Base-by-base conservation (phyloP, 768 basidiomycete species). In the Inosperma sp. region DNA sequence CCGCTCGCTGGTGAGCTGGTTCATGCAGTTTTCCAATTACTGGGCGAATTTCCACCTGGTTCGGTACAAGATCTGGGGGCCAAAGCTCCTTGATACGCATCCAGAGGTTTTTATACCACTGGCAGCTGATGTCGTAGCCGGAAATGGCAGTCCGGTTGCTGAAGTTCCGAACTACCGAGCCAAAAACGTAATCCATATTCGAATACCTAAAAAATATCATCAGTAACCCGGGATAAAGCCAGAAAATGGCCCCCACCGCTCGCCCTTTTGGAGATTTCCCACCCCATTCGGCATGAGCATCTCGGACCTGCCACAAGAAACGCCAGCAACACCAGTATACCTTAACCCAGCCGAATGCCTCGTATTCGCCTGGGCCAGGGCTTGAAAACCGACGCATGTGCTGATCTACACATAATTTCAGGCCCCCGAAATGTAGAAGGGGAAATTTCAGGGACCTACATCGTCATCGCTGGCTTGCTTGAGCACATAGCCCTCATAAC, bases 321-420 rank as follows among this genome's bases (percentile, higher is more conserved):
- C n/a, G n/a, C n/a, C n/a, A n/a, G n/a, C n/a, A n/a, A n/a, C n/a
- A n/a, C n/a, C n/a, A n/a, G n/a, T n/a, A n/a, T n/a, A n/a, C n/a
- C n/a, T n/a, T n/a, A n/a, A n/a, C n/a, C n/a, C n/a, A n/a, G n/a
- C n/a, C n/a, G n/a, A n/a, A n/a, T n/a, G n/a, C n/a, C n/a, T n/a
- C n/a, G n/a, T n/a, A n/a, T n/a, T n/a, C n/a, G n/a, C n/a, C n/a
- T n/a, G n/a, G n/a, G n/a, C n/a, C n/a, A n/a, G 21, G 2, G 65
- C 64, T 9, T 36, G 48, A 33, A 65, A 60, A 8, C 51, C 62
- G 16, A 53, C 53, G 42, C 64, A 65, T 9, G 47, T 55, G 47
- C 61, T 59, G 31, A 61, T 56, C 60, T 59, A 26, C 31, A 33
- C 9, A 9, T 9, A 33, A 16, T 9, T 16, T 9, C 9, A 33